Conservation (phyloP, 768 basidiomycete genomes). For the Tricholoma sp. region DNA sequence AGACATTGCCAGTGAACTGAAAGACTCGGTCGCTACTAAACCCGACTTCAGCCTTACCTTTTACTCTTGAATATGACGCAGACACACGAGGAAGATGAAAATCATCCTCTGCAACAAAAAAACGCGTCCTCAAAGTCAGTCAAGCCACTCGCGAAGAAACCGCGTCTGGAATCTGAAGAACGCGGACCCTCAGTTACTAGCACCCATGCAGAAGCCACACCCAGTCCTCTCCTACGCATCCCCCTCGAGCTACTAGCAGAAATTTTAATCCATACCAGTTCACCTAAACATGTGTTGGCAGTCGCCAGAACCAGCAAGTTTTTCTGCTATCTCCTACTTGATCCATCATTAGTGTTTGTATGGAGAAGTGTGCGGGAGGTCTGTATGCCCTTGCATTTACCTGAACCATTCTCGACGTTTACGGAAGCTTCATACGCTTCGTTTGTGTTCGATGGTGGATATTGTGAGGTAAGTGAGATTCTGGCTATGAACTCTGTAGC, state of each 20-base stretch:
- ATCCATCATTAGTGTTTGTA: constrained; percentile 43
- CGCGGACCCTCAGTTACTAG: not conserved
- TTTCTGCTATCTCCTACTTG: constrained; percentile 44
- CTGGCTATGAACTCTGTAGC: not conserved
- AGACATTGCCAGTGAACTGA: too few relatives aligned
- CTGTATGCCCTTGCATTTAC: constrained; percentile 15
- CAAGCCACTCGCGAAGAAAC: not conserved
- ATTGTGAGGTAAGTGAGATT: constrained; percentile 43
- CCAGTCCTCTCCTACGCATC: constrained; percentile 21
- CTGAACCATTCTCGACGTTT: constrained; percentile 27
- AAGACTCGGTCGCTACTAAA: too few relatives aligned
- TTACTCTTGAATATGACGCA: not conserved
- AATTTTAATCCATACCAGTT: constrained; percentile 47
- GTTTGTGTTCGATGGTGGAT: constrained; percentile 53
- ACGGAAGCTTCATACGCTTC: constrained; percentile 61
- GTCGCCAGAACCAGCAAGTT: constrained; percentile 54
- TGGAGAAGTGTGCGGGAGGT: constrained; percentile 50
- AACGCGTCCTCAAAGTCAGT: not conserved
- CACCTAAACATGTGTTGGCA: constrained; percentile 53
- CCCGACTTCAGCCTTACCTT: too few relatives aligned
- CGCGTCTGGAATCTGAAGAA: not conserved
- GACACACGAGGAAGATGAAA: not conserved
- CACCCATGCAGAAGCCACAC: not conserved
- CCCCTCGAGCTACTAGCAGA: constrained; percentile 66
- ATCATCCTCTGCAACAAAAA: not conserved